phyloP scores from a whole-genome alignment of 208 protist genomes.

The Acanthamoeba rhysodes region DNA sequence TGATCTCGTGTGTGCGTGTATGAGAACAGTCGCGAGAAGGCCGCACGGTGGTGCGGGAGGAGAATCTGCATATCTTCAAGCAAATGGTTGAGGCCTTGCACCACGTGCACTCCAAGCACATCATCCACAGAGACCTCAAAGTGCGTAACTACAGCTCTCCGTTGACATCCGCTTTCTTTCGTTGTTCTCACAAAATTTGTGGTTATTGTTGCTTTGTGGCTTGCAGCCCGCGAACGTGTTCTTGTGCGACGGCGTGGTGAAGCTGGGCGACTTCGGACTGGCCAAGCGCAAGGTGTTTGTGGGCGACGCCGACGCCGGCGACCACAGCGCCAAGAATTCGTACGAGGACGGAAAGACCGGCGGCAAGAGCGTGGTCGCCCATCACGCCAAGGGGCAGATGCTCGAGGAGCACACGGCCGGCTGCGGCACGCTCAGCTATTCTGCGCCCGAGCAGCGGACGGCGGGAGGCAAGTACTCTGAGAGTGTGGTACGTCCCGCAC shows the following conservation, averaged over 20 bases:
- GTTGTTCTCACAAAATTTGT: background rate
- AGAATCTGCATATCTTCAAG: constrained; percentile 61
- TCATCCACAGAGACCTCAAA: constrained; percentile 50
- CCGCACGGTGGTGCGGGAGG: background rate
- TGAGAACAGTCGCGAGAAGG: background rate
- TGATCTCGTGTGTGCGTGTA: background rate
- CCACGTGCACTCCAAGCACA: constrained; percentile 29
- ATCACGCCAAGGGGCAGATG: background rate
- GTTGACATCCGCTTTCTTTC: no score
- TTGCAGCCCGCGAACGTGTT: constrained; percentile 36
- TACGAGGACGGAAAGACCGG: background rate
- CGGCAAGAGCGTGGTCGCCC: background rate
- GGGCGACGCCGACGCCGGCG: background rate
- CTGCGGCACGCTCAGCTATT: constrained; percentile 29
- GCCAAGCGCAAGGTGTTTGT: constrained; percentile 34
- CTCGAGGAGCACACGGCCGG: constrained; percentile 13
- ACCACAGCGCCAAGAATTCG: background rate
- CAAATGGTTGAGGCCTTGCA: constrained; percentile 25
- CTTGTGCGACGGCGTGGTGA: constrained; percentile 39
- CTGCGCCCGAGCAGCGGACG: constrained; percentile 6
- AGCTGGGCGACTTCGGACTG: constrained; percentile 31
- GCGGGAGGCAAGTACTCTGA: constrained; percentile 44
- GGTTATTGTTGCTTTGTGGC: background rate
- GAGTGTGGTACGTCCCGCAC: background rate
- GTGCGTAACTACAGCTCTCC: no score